Evolutionary conservation across 2,329 filamentous ascomycete species (phyloP), one percentile per base, ranked within the genome.

Genomic region (Aspergillus amoenus): DNA sequence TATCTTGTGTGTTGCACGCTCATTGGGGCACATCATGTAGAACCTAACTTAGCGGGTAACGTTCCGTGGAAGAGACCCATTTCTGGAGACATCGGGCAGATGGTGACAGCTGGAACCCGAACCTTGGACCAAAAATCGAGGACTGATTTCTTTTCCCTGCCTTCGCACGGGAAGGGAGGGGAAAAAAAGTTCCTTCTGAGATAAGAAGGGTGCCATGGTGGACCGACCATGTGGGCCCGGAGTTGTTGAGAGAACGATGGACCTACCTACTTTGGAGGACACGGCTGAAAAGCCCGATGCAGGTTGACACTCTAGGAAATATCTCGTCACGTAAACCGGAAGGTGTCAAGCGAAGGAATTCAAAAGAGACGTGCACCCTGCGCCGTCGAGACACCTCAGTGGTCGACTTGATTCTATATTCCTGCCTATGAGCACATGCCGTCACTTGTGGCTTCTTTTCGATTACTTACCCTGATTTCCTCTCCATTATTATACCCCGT

Each of bases 291-390:
- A 54, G 55, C 51, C 55, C 41, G 30, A 64, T 57, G 60, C 61
- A 64, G 18, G 57, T 44, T 45, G 59, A 65, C 62, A 24, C 18
- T 56, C 61, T 49, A 46, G 60, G 64, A 61, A 62, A 58, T 46
- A 43, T 52, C 34, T 52, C 51, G 11, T 40, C 48, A 27, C 52
- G 56, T 57, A 51, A 37, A 44, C 50, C 40, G 56, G 40, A 62
- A 57, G 51, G 52, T 59, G 58, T 62, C 57, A 61, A 61, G 55
- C 57, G 48, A 56, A 22, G 55, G 52, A 47, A 58, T 56, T 63
- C 57, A 65, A 64, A 64, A 60, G 56, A 52, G 45, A 54, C 57
- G 53, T 56, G 34, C 55, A 27, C 43, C 61, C 61, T 18, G 52
- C 54, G 32, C 34, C n/a, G 30, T 40, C 56, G 45, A 49, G 39